A percentile compares a stretch with the other conserved stretches of the same genome.
These are phyloP conservation scores for Wickerhamiella sergipiensis DNA, from an alignment of 805 yeast species.

Conservation along the genomic window DNA sequence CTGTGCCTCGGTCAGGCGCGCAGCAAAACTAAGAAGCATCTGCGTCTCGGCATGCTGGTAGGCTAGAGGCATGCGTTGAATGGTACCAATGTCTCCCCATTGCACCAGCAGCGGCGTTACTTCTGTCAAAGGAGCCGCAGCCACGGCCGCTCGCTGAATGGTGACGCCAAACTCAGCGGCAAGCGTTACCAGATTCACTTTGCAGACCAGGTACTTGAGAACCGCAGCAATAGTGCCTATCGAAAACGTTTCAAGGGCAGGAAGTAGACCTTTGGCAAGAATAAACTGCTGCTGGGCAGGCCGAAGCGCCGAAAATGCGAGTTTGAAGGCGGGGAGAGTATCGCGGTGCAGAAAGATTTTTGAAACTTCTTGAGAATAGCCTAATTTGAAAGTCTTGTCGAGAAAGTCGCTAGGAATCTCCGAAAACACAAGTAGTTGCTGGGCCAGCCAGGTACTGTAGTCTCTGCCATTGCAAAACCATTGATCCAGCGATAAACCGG, in stretches of 20 bases:
- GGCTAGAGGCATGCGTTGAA: conserved; percentile 29
- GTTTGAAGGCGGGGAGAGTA: neutral
- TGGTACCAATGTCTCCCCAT: conserved; percentile 28
- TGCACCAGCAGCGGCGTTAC: conserved; percentile 10
- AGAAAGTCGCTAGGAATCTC: conserved; percentile 8
- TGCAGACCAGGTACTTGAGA: conserved; percentile 7
- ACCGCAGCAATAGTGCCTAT: conserved; percentile 10
- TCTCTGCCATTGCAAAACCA: conserved; percentile 12
- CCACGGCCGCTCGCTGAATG: conserved; percentile 14
- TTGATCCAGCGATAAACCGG: neutral
- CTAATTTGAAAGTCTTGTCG: conserved; percentile 17
- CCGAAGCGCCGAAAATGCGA: conserved; percentile 5
- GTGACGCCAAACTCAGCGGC: conserved; percentile 2
- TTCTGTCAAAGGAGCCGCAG: conserved; percentile 4
- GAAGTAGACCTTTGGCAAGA: conserved; percentile 7
- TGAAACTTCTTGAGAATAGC: conserved; percentile 12
- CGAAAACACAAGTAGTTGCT: conserved; percentile 5
- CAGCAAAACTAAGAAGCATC: conserved; percentile 29
- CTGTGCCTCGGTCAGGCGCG: conserved; percentile 13
- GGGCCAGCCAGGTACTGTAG: conserved; percentile 17
- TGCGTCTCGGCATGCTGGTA: conserved; percentile 38
- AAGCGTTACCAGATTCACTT: conserved; percentile 4
- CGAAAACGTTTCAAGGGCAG: conserved; percentile 2
- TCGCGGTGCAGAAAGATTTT: conserved; percentile 5
- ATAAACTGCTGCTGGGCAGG: conserved; percentile 10